These are phyloP conservation scores for Alternaria sp. DNA, from an alignment of 2,329 filamentous ascomycete species.

Conservation along the genomic window DNA sequence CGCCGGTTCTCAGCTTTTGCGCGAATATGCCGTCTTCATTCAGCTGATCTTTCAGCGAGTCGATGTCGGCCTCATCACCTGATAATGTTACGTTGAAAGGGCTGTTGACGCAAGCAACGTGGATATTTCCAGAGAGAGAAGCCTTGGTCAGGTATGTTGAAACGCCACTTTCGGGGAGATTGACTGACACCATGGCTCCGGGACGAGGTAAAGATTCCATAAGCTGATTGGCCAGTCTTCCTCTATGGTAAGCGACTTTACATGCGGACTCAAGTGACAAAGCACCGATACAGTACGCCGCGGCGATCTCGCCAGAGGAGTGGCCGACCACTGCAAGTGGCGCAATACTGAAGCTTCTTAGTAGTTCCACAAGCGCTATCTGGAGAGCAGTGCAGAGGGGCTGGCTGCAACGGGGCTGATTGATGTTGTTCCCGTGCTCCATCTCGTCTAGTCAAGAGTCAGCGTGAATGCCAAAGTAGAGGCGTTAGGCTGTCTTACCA, in stretches of 20 bases:
- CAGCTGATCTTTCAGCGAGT: background rate
- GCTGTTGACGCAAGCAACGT: slow-evolving; percentile 13
- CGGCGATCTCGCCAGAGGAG: slow-evolving; percentile 39
- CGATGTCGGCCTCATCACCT: slow-evolving; percentile 36
- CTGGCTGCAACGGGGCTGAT: slow-evolving; percentile 16
- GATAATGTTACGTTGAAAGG: slow-evolving; percentile 47
- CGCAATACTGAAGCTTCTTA: slow-evolving; percentile 17
- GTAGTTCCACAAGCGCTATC: slow-evolving; percentile 26
- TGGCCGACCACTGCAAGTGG: slow-evolving; percentile 29
- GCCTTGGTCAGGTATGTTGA: background rate
- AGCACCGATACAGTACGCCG: slow-evolving; percentile 25
- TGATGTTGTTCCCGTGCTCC: background rate
- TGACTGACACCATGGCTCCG: background rate
- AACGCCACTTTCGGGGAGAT: background rate
- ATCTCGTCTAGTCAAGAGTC: background rate
- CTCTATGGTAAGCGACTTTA: background rate
- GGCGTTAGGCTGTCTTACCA: background rate
- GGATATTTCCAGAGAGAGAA: background rate
- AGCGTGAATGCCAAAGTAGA: background rate
- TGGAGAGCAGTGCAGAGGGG: slow-evolving; percentile 29
- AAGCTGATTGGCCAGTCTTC: background rate
- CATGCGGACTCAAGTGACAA: slow-evolving; percentile 4
- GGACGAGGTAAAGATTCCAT: background rate
- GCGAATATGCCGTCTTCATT: background rate
- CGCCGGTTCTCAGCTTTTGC: background rate